Evolutionary conservation across 1,139 yeast species (phyloP).

Genomic region (Yamadazyma epiphylla): DNA sequence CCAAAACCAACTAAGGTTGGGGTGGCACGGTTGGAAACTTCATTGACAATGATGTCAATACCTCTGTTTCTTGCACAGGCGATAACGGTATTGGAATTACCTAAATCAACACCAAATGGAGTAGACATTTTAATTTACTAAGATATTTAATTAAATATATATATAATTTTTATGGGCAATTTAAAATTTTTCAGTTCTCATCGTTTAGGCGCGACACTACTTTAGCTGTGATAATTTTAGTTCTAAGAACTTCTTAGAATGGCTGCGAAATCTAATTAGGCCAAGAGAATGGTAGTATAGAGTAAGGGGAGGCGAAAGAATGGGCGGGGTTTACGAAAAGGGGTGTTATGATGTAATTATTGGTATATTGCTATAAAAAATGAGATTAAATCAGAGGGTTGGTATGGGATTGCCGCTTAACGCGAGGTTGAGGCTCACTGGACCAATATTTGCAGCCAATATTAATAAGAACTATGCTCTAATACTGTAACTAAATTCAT

Average conservation of each 20-base stretch:
- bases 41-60: conserved; percentile 96
- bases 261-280: not conserved
- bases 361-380: no score
- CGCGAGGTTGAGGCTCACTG: no score
- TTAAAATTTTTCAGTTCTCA: conserved; percentile 9
- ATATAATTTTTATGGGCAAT: conserved; percentile 4
- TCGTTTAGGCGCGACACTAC: conserved; percentile 4
- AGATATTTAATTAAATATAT: conserved; percentile 8
- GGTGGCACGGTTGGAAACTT: conserved; percentile 95
- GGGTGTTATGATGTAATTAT: no score
- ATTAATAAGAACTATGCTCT: conserved; percentile 28
- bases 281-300: not conserved
- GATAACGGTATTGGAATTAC: conserved; percentile 88
- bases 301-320: not conserved
- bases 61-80: conserved; percentile 99
- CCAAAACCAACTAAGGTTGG: conserved; percentile 96
- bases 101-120: conserved; percentile 98
- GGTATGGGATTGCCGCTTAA: no score
- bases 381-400: no score
- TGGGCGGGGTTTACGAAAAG: not conserved
- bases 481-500: conserved; percentile 64
- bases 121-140: conserved; percentile 58
- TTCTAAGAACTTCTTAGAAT: conserved; percentile 1
- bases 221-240: no score
- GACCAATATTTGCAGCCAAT: no score